Base-by-base conservation (phyloP, 1,284 basidiomycete species). In the Rhodotorula sp. region DNA sequence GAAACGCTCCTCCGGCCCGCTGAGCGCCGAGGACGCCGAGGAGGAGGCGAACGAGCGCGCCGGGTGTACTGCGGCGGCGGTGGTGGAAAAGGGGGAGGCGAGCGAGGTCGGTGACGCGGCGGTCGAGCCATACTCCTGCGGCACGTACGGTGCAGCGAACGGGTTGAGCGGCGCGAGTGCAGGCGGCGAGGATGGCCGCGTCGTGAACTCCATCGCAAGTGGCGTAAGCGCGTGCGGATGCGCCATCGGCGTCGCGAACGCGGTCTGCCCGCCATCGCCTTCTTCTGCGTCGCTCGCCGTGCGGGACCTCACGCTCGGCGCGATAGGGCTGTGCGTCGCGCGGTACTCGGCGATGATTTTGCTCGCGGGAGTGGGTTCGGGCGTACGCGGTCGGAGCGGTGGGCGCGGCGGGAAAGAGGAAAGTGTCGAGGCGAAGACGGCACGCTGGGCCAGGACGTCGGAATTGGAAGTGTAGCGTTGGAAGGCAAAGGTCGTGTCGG, bases 381-480 rank as follows among this genome's bases (percentile, higher is more conserved):
- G 69, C 29, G 66, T 61, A 7, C 66, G 64, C 22, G 61, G 65
- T 17, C 64, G 57, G 27, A 75, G 66, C 3, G 74, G 74, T 1
- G 74, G 74, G 17, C 74, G 71, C 1, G 74, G 74, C 7, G 74
- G 71, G 59, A 73, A 75, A 19, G 69, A 69, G 2, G 71, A 73
- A 32, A 75, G 64, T 2, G 74, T 75, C 34, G 71, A 73, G 37
- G 74, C 74, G 61, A 71, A 75, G 53, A 75, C 74, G 55, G 70
- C 69, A 17, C 67, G 65, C 5, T 39, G 25, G 46, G 64, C 71
- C 1, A 75, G 22, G 22, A 53, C 41, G 55, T 75, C 71, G 15
- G 53, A n/a, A 64, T 75, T 51, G 21, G 71, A 73, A 1, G 69
- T 64, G 69, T 75, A 75, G 17, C 48, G 65, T 41, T 68, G 66